phyloP scores from a whole-genome alignment of 116 monocot genomes.

The Cymodocea nodosa region DNA sequence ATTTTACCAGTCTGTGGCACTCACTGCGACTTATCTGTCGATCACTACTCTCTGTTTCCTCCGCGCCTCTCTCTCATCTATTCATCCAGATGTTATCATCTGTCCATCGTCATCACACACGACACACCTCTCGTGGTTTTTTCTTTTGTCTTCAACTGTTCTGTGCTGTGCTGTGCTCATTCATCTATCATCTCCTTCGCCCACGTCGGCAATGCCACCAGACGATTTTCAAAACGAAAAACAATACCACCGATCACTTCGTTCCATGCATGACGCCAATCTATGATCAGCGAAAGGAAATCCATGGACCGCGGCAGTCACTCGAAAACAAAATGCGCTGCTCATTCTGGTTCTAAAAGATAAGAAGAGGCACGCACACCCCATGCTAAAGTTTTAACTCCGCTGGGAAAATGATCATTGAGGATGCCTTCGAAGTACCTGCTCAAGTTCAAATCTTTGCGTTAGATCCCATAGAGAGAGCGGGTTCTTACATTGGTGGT shows the following conservation, averaged over 20 bases:
- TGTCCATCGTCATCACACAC: too few relatives aligned
- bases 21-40: background rate
- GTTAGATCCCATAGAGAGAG: background rate
- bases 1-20: background rate
- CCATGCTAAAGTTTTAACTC: too few relatives aligned
- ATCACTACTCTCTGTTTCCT: background rate
- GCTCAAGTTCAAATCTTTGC: too few relatives aligned
- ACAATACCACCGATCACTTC: too few relatives aligned
- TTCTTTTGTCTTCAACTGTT: background rate
- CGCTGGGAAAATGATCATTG: too few relatives aligned
- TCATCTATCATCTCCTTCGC: background rate
- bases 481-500: too few relatives aligned
- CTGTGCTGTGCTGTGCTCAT: too few relatives aligned
- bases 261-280: background rate
- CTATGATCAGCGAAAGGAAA: background rate
- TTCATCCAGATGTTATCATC: too few relatives aligned
- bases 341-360: too few relatives aligned
- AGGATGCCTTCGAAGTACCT: too few relatives aligned
- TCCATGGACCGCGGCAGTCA: background rate
- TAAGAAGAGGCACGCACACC: too few relatives aligned
- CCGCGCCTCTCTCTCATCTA: background rate
- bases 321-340: background rate
- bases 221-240: background rate
- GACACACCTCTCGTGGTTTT: background rate
- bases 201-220: background rate